A percentile compares a stretch with the other conserved stretches of the same genome.
These are phyloP conservation scores for Blastomyces gilchristii DNA, from an alignment of 2,329 filamentous ascomycete genomes.

Conservation along the genomic window DNA sequence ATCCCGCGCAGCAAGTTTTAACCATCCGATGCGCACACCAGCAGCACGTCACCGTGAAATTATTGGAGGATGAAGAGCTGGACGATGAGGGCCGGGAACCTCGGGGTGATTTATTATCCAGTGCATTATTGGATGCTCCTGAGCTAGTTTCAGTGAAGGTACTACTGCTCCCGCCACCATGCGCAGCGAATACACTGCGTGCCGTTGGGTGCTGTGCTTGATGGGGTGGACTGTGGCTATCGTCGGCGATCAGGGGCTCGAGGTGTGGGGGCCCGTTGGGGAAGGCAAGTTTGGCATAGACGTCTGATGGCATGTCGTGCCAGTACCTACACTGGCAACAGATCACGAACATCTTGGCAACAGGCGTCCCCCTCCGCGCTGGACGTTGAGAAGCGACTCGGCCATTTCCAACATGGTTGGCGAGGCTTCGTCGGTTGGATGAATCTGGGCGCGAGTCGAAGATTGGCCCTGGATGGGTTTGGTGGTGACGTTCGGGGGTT, in stretches of 20 bases:
- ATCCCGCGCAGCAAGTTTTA: conserved; percentile 57
- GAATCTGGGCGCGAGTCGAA: background rate
- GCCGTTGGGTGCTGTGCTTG: background rate
- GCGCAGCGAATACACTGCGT: background rate
- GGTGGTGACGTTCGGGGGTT: background rate
- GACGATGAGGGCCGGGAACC: conserved; percentile 2
- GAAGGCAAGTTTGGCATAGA: conserved; percentile 29
- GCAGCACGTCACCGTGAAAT: conserved; percentile 52
- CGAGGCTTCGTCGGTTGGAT: conserved; percentile 4
- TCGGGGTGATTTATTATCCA: conserved; percentile 12
- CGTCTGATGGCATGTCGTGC: conserved; percentile 34
- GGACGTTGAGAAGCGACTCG: background rate
- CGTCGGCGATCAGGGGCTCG: background rate
- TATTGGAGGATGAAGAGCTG: conserved; percentile 22
- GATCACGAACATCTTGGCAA: conserved; percentile 32
- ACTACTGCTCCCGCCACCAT: background rate
- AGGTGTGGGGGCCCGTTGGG: conserved; percentile 15
- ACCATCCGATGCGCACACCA: conserved; percentile 66
- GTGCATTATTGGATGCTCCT: background rate
- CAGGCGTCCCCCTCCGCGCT: conserved; percentile 11
- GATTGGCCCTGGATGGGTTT: background rate
- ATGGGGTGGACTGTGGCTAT: background rate
- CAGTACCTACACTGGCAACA: conserved; percentile 36
- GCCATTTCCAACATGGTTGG: background rate
- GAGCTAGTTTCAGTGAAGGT: background rate